phyloP scores from a whole-genome alignment of 306 rosid genomes.

The Gynostemma pentaphyllum region DNA sequence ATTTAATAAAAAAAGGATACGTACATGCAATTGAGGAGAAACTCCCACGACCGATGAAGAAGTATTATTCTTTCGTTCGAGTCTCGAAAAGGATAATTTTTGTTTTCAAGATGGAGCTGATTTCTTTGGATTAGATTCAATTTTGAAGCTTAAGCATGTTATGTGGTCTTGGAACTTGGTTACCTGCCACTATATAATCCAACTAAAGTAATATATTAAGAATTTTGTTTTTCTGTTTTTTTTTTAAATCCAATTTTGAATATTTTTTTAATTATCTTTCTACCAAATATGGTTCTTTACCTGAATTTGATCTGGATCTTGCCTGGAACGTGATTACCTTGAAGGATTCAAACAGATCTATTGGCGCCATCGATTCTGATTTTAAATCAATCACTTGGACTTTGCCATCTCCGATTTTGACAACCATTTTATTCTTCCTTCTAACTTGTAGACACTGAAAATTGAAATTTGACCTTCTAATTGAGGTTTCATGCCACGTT shows the following conservation, averaged over 20 bases:
- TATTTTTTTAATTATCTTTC: no score
- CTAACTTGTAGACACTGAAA: conserved; percentile 2
- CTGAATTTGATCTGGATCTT: not conserved
- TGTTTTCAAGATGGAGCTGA: not conserved
- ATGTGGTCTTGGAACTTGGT: no score
- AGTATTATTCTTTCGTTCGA: not conserved
- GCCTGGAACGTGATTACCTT: not conserved
- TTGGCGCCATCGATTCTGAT: not conserved
- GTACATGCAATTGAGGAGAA: no score
- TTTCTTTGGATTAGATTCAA: not conserved
- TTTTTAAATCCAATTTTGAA: no score
- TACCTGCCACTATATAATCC: no score
- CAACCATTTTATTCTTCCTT: not conserved
- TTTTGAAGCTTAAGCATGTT: no score
- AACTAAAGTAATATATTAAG: no score
- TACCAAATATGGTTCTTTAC: not conserved
- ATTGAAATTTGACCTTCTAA: not conserved
- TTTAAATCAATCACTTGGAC: not conserved
- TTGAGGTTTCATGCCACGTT: no score
- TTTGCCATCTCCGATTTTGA: no score
- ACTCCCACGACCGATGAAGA: no score
- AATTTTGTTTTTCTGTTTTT: no score
- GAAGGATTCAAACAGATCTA: conserved; percentile 1
- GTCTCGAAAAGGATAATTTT: not conserved
- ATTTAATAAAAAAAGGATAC: no score